phyloP scores from a whole-genome alignment of 2,329 filamentous ascomycete genomes.

The Hypoxylon sp. region DNA sequence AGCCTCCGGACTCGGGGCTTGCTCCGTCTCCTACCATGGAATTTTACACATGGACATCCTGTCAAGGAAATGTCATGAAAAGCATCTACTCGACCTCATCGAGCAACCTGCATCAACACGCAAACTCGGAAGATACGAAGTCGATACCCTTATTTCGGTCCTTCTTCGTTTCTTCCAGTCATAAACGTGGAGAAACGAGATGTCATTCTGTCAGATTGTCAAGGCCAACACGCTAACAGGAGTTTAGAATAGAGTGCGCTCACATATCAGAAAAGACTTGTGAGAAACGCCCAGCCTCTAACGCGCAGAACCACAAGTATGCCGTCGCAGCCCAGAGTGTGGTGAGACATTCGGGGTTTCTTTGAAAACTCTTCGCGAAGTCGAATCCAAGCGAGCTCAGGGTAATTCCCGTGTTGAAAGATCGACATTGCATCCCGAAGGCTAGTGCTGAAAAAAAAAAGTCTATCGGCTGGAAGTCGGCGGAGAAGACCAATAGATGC shows the following conservation, averaged over 20 bases:
- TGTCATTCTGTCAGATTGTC: not conserved
- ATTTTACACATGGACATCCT: not conserved
- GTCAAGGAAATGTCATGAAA: too few species aligned
- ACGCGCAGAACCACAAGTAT: not conserved
- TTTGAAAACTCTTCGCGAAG: not conserved
- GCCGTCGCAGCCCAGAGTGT: not conserved
- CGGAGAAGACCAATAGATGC: slow-evolving; percentile 10
- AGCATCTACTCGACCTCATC: not conserved
- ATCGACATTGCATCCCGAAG: slow-evolving; percentile 23
- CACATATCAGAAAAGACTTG: not conserved
- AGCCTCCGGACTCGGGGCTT: slow-evolving; percentile 17
- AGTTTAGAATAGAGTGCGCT: not conserved
- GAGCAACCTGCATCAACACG: too few species aligned
- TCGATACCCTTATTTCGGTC: not conserved
- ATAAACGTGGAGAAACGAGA: not conserved
- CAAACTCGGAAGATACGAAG: not conserved
- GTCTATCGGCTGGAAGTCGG: not conserved
- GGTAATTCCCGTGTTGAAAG: slow-evolving; percentile 8
- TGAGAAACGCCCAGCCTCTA: not conserved
- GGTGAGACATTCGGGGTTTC: not conserved
- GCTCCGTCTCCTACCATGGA: slow-evolving; percentile 1
- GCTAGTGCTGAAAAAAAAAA: slow-evolving; percentile 7
- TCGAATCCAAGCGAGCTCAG: not conserved
- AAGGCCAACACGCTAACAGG: too few species aligned
- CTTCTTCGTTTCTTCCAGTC: not conserved